Evolutionary conservation across 495 filamentous ascomycete genomes (phyloP).

Genomic region (Parachaetomium inaequale): DNA sequence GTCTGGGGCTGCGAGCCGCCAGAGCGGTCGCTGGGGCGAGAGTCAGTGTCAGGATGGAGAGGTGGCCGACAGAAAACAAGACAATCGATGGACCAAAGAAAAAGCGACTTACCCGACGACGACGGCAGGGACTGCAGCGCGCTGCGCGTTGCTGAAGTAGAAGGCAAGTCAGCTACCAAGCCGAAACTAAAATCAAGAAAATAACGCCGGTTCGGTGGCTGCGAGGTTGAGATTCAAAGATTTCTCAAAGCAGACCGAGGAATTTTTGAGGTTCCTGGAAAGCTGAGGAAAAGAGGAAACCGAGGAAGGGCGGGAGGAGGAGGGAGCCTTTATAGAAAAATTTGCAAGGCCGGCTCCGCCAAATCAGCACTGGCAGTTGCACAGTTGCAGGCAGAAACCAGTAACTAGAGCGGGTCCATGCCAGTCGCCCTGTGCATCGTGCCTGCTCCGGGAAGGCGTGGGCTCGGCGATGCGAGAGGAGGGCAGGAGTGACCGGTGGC

Average conservation of each 20-base stretch:
- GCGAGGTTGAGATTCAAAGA: too few relatives aligned
- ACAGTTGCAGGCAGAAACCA: not conserved
- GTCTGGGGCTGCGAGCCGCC: too few relatives aligned
- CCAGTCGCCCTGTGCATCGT: not conserved
- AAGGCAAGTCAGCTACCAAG: not conserved
- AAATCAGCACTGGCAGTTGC: not conserved
- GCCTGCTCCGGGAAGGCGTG: not conserved
- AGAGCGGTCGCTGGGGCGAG: not conserved
- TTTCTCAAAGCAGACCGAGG: not conserved
- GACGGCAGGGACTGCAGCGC: not conserved
- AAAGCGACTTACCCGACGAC: not conserved
- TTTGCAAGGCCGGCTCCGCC: not conserved
- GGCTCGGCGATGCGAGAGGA: not conserved
- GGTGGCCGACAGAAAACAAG: not conserved
- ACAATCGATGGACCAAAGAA: not conserved
- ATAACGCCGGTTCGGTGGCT: not conserved
- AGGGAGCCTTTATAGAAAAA: not conserved
- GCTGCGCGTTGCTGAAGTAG: not conserved
- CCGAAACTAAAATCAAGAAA: not conserved
- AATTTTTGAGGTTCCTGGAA: not conserved
- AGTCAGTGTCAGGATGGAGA: not conserved
- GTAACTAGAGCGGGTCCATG: not conserved
- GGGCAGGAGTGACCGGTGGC: too few relatives aligned
- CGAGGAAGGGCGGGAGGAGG: not conserved
- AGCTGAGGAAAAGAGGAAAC: not conserved